Conservation (phyloP, 192 early-diverging fungal species). For the Backusella sp. region DNA sequence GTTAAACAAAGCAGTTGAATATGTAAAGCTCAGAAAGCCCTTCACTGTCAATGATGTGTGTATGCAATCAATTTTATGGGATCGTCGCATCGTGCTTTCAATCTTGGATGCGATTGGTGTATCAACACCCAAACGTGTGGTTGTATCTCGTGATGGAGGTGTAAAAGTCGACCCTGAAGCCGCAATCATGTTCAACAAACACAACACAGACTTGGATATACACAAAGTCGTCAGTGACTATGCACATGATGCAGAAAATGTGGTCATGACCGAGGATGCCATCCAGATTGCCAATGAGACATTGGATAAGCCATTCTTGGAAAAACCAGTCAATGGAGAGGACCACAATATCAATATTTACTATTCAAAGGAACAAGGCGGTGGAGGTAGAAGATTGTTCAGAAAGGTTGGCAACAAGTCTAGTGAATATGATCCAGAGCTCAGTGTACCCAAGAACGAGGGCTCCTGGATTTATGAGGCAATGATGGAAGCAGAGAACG, state of each 20-base stretch:
- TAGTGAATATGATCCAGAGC: constrained; percentile 80
- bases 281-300: constrained; percentile 62
- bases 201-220: constrained; percentile 49
- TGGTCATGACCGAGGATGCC: constrained; percentile 55
- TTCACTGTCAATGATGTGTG: constrained; percentile 92
- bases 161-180: constrained; percentile 55
- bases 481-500: constrained; percentile 92
- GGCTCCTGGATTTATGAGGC: constrained; percentile 93
- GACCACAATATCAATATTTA: constrained; percentile 98
- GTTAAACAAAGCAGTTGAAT: constrained; percentile 88
- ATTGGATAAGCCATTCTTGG: constrained; percentile 94
- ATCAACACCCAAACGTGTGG: constrained; percentile 78
- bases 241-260: constrained; percentile 3
- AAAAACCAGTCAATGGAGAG: constrained; percentile 94
- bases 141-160: constrained; percentile 70
- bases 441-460: constrained; percentile 62
- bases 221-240: constrained; percentile 28
- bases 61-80: constrained; percentile 85
- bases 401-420: constrained; percentile 95
- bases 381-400: constrained; percentile 77
- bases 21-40: constrained; percentile 78
- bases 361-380: constrained; percentile 77
- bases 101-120: constrained; percentile 80
- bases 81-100: constrained; percentile 82
- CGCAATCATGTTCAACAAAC: constrained; percentile 48